Conservation (phyloP, 768 basidiomycete species). For the Amanita thiersii region DNA sequence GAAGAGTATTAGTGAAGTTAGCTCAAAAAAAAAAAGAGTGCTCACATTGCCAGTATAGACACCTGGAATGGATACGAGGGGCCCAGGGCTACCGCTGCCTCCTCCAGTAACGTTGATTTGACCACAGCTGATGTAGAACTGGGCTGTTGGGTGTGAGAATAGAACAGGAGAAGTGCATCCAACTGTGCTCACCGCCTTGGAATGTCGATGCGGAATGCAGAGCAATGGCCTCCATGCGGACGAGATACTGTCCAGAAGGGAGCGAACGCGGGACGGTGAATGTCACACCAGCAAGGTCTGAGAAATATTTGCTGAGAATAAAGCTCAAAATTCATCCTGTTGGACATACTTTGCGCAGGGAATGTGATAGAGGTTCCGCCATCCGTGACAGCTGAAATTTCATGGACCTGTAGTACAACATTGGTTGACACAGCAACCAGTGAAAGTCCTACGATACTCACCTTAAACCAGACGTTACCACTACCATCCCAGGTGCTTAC, state of each 20-base stretch:
- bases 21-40: not conserved
- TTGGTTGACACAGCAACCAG: too few relatives aligned
- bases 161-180: not conserved
- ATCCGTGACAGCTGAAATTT: slow-evolving; percentile 32
- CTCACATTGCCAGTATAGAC: slow-evolving; percentile 1
- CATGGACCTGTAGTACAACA: slow-evolving; percentile 40
- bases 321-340: not conserved
- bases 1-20: not conserved
- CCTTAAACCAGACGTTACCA: too few relatives aligned
- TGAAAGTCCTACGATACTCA: too few relatives aligned
- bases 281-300: slow-evolving; percentile 20
- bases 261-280: slow-evolving; percentile 27
- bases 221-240: slow-evolving; percentile 32
- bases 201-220: slow-evolving; percentile 26
- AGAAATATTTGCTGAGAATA: not conserved
- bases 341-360: slow-evolving; percentile 23
- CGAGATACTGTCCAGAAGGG: slow-evolving; percentile 29
- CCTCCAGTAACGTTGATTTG: slow-evolving; percentile 33
- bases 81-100: not conserved
- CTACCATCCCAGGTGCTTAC: slow-evolving; percentile 15
- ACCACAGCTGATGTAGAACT: slow-evolving; percentile 27
- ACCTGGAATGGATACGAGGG: not conserved
- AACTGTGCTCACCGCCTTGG: slow-evolving; percentile 24
- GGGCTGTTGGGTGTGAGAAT: slow-evolving; percentile 12
- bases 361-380: slow-evolving; percentile 29